These are phyloP conservation scores for Infundibulicybe gibba DNA, from an alignment of 768 basidiomycete species.

Conservation along the genomic window DNA sequence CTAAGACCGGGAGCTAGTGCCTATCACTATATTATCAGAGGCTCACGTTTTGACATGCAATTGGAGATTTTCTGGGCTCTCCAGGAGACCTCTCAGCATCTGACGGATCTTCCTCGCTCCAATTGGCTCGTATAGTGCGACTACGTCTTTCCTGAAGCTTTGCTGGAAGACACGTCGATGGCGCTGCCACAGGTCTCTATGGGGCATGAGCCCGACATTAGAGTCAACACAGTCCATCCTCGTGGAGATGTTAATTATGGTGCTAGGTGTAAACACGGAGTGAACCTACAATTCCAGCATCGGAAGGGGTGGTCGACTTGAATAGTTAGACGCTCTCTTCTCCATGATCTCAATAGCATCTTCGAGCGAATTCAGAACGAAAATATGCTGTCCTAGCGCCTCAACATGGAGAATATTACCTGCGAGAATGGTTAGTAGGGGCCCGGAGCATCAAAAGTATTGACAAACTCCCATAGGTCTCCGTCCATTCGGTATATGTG, in stretches of 20 bases:
- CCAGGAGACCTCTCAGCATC: not conserved
- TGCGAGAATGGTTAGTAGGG: not conserved
- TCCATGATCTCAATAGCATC: slow-evolving; percentile 20
- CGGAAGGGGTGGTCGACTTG: slow-evolving; percentile 15
- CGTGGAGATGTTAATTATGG: no score
- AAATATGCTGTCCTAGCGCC: slow-evolving; percentile 13
- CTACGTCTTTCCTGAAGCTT: not conserved
- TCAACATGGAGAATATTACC: slow-evolving; percentile 22
- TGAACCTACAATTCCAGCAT: slow-evolving; percentile 14
- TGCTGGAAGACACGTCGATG: slow-evolving; percentile 5
- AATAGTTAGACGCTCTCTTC: slow-evolving; percentile 20
- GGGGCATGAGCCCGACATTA: slow-evolving; percentile 9
- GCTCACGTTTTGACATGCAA: not conserved
- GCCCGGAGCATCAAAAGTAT: no score
- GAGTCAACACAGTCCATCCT: slow-evolving; percentile 11
- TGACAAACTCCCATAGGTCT: not conserved
- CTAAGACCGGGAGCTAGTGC: no score
- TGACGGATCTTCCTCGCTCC: not conserved
- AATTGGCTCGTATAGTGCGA: not conserved
- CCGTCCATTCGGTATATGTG: not conserved
- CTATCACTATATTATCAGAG: not conserved
- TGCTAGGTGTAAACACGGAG: not conserved
- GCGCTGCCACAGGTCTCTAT: not conserved
- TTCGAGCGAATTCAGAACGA: slow-evolving; percentile 18
- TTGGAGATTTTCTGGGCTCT: not conserved